Evolutionary conservation across 139 green algal species (phyloP), one percentile per base, ranked within the genome.

Genomic region (Chlorella sp.): DNA sequence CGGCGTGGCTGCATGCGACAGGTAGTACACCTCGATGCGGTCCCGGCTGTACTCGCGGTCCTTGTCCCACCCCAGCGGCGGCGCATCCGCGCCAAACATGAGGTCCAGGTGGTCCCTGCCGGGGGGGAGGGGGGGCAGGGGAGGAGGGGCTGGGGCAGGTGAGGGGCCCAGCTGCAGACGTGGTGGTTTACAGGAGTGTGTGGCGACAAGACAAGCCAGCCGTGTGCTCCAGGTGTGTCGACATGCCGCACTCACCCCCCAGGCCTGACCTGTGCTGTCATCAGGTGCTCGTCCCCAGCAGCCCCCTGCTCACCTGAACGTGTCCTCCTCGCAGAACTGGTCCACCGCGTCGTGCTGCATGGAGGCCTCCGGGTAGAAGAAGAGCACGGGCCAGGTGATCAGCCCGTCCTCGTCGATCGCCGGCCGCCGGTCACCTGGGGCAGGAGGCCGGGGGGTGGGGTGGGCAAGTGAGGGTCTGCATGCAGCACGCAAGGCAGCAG

Each of bases 21-120:
- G 84, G 89, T 96, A 98, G 74, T 98, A 98, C 16, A 98, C 67
- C 91, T 99, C 90, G 22, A 98, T 80, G 1, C 73, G 84, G 32
- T 92, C 60, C 6, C 92, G 90, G 13, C 41, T 93, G 87, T 98
- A 98, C 34, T 90, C 83, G 22, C 75, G 58, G 14, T 89, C 58
- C 1, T 85, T 77, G 86, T 98, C 96, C 96, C 96, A 98, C 30
- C 87, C 73, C n/a, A 98, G 87, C 2, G 95, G 93, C 0, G 95
- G 93, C 22, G 91, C 90, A 5, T 92, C 92, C 0, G 90, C 73
- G 0, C 86, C 86, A 92, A 92, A 92, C 90, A 97, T 94, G 70
- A 92, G 82, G 77, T 98, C 95, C 73, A 98, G 82, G 70, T 97
- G 94, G 26, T 93, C 91, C 36, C 82, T 83, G 69, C 76, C 51